phyloP scores from a whole-genome alignment of 805 yeast species.

The Kuraishia floccosa region DNA sequence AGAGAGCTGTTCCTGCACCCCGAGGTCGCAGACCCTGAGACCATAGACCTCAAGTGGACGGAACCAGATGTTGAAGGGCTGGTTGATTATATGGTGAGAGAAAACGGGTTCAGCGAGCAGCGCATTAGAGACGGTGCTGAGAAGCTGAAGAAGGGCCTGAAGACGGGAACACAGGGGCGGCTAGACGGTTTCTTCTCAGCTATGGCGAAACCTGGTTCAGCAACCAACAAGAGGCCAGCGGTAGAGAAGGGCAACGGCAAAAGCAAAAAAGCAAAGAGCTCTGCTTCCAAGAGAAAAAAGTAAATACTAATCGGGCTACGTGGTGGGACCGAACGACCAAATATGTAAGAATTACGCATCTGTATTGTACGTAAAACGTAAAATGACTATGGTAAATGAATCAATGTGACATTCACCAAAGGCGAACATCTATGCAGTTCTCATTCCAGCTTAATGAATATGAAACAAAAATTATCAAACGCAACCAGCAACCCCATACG shows the following conservation, averaged over 20 bases:
- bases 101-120: slow-evolving; percentile 90
- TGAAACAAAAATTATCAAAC: too few relatives aligned
- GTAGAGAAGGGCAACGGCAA: slow-evolving; percentile 21
- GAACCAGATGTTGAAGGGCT: slow-evolving; percentile 84
- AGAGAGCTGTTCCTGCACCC: slow-evolving; percentile 76
- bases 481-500: too few relatives aligned
- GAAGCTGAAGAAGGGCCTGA: slow-evolving; percentile 72
- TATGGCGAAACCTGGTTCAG: slow-evolving; percentile 33
- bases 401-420: too few relatives aligned
- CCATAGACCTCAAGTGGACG: slow-evolving; percentile 69
- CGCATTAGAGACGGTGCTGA: slow-evolving; percentile 82
- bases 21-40: slow-evolving; percentile 53
- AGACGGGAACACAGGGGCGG: slow-evolving; percentile 82
- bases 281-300: too few relatives aligned
- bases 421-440: too few relatives aligned
- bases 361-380: too few relatives aligned
- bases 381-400: too few relatives aligned
- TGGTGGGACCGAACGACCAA: too few relatives aligned
- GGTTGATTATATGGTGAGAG: slow-evolving; percentile 69
- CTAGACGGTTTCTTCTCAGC: slow-evolving; percentile 86
- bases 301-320: too few relatives aligned
- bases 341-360: too few relatives aligned
- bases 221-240: slow-evolving; percentile 25
- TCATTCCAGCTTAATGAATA: too few relatives aligned
- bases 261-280: too few relatives aligned